Conservation (phyloP, 2,329 filamentous ascomycete species). For the Alternaria incomplexa region DNA sequence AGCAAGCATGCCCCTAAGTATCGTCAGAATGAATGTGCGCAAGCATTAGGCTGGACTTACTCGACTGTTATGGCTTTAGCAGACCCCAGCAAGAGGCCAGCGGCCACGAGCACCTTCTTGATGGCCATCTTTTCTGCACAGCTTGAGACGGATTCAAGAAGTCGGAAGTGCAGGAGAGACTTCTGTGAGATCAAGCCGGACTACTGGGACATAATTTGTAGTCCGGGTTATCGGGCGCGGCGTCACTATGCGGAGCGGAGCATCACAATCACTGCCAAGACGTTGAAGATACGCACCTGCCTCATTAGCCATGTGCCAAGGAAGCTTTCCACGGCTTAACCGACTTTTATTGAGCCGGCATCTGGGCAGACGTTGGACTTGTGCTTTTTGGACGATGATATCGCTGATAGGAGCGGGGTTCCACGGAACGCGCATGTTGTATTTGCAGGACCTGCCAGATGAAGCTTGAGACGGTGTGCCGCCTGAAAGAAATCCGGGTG, state of each 20-base stretch:
- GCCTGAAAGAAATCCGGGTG: constrained; percentile 3
- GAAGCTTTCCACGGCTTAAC: constrained; percentile 30
- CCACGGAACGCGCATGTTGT: constrained; percentile 13
- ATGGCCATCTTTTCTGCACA: constrained; percentile 35
- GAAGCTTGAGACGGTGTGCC: constrained; percentile 13
- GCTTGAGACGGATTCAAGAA: background rate
- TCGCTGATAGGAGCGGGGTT: constrained; percentile 25
- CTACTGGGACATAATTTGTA: constrained; percentile 23
- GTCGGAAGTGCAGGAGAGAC: constrained; percentile 10
- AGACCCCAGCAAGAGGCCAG: constrained; percentile 33
- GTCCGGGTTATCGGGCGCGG: constrained; percentile 14
- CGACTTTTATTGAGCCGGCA: constrained; percentile 21
- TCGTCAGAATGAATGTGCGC: constrained; percentile 1
- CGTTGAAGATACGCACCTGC: constrained; percentile 17
- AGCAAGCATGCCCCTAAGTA: constrained; percentile 27
- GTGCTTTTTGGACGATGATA: constrained; percentile 16
- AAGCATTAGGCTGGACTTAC: constrained; percentile 14
- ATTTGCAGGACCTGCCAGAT: constrained; percentile 29
- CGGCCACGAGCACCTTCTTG: constrained; percentile 29
- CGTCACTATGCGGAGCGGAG: constrained; percentile 17
- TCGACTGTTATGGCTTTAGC: constrained; percentile 35
- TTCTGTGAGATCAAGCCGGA: background rate
- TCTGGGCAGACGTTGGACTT: constrained; percentile 17
- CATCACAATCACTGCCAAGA: constrained; percentile 24
- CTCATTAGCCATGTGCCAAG: constrained; percentile 28